Percentiles rank a stretch among this genome's conserved stretches.
Evolutionary conservation across 1,284 basidiomycete species (phyloP).

Genomic region (Irpex sp.): DNA sequence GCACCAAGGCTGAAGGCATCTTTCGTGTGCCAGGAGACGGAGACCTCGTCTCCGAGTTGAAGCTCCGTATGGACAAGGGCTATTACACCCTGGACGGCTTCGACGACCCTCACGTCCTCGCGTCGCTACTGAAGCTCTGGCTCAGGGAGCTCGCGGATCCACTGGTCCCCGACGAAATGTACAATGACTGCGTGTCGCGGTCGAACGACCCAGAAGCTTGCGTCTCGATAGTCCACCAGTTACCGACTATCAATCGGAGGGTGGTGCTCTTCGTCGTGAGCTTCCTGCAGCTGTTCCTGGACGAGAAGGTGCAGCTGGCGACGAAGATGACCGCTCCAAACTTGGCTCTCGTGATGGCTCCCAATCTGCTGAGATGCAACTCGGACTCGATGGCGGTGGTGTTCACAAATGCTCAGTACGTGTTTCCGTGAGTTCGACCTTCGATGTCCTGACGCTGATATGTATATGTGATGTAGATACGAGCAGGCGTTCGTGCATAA

Average conservation of each 20-base stretch:
- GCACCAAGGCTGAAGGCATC: slow-evolving; percentile 80
- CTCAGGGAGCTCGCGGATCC: slow-evolving; percentile 86
- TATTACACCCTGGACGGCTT: slow-evolving; percentile 85
- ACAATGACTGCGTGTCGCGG: slow-evolving; percentile 78
- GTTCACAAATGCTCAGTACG: slow-evolving; percentile 84
- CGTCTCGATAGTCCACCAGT: slow-evolving; percentile 65
- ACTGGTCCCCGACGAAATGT: slow-evolving; percentile 79
- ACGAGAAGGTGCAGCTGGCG: slow-evolving; percentile 59
- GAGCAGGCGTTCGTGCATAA: slow-evolving; percentile 86
- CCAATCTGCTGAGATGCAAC: slow-evolving; percentile 78
- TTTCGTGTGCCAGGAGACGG: slow-evolving; percentile 87
- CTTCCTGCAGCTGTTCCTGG: slow-evolving; percentile 84
- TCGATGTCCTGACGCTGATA: neutral
- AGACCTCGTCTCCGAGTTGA: slow-evolving; percentile 80
- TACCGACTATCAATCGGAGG: slow-evolving; percentile 80
- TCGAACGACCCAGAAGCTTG: slow-evolving; percentile 63
- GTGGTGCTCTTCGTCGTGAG: slow-evolving; percentile 84
- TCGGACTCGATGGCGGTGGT: slow-evolving; percentile 81
- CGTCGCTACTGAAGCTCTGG: slow-evolving; percentile 88
- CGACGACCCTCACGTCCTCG: slow-evolving; percentile 84
- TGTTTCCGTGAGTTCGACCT: slow-evolving; percentile 16
- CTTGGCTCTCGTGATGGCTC: slow-evolving; percentile 80
- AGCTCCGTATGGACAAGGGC: slow-evolving; percentile 83
- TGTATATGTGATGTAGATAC: slow-evolving; percentile 45
- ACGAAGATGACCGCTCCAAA: slow-evolving; percentile 88